Evolutionary conservation across 345 rosid genomes (phyloP), one percentile per base, ranked within the genome.

Genomic region (Linum tenue): DNA sequence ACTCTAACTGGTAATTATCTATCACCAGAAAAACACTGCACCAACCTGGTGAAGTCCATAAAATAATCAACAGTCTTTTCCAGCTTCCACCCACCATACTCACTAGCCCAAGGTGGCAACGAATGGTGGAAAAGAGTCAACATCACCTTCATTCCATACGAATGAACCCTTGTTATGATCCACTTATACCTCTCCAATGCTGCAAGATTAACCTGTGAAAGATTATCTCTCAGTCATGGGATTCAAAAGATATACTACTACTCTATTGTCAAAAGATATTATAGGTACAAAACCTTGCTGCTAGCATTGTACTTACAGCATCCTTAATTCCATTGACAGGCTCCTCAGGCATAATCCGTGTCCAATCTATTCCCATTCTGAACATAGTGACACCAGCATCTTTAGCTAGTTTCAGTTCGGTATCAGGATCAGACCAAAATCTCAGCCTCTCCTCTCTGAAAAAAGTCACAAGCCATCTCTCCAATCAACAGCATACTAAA

Each of bases 351-450:
- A 92, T 90, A 72, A 92, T 68, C 65, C 98, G 73, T 35, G 85
- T 68, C 97, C 96, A 92, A 79, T 92, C 98, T 12, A 92, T 74
- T 78, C 98, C 98, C 97, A 92, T 85, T 37, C 97, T 82, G 67
- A 92, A 90, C 55, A 92, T 83, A 73, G 81, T 78, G 41, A 90
- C 59, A 31, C 97, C 97, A 51, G 97, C 88, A 65, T 79, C 90
- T 76, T 84, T 90, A 3, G 96, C 98, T 70, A 92, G 85, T 72
- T 81, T 85, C 76, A 92, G 65, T 79, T 92, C 98, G 22, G 75
- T 79, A 59, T 89, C 98, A 77, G 98, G 98, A 75, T 92, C 98
- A 75, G 91, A 81, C 98, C 98, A 92, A 81, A 92, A 92, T 70
- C 75, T 90, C 38, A 92, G 81, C 65, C 97, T 92, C 67, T 92